Base-by-base conservation (phyloP, 768 basidiomycete species). In the Boletellus ananas region DNA sequence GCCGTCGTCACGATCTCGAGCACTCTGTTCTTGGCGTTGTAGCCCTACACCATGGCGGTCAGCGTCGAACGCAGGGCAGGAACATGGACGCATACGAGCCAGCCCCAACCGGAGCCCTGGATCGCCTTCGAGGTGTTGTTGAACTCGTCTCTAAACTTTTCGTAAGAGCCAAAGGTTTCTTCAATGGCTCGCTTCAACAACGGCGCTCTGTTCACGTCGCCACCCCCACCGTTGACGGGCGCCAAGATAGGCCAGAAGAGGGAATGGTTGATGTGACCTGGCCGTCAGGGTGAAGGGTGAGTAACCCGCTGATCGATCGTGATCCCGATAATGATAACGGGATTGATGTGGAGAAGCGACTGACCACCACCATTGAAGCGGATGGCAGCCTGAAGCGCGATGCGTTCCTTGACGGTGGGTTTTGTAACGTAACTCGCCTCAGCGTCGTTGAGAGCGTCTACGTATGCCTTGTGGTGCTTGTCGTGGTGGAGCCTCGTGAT, bases 241-340 rank as follows among this genome's bases (percentile, higher is more conserved):
- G 91, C 84, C 48, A 96, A 78, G 77, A 94, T 94, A 74, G 81
- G 87, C 94, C 94, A 96, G 80, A 97, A 97, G 51, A 94, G 83
- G 45, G 92, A 88, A 75, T 93, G 91, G 74, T 94, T 93, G 78
- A 94, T 89, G 72, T 90, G 93, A 10, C 88, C 85, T 57, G 18
- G 34, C 40, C 35, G 52, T 55, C n/a, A 17, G 34, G 39, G 41
- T 16, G 17, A 18, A 31, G 37, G 31, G 6, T 43, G 23, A n/a
- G 5, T 29, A 18, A 33, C n/a, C 21, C 16, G 6, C 18, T 16
- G n/a, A 49, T 37, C 9, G 23, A 50, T 47, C 20, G 27, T 9
- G 52, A 62, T 58, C 31, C 34, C 39, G 50, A 53, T 41, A 34
- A 43, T 41, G 56, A 59, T 54, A 50, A 45, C 43, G 37, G 49